Base-by-base conservation (phyloP, 2,329 filamentous ascomycete genomes). In the Exophiala alcalophila region DNA sequence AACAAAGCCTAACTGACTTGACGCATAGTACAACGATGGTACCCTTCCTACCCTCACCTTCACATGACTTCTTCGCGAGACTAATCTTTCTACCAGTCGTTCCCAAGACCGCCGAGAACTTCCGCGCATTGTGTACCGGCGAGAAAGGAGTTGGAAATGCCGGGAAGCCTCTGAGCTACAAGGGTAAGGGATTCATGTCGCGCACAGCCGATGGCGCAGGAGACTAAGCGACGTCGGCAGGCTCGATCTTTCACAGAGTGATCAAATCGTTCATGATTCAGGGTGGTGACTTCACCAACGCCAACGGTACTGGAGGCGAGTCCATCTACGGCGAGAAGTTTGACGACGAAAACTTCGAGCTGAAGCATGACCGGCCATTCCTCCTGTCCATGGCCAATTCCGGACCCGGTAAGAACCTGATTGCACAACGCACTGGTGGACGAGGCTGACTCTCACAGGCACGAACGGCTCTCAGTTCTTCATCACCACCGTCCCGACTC, bases 211-310 rank as follows among this genome's bases (percentile, higher is more conserved):
- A 39, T 28, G n/a, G 6, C 2, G 18, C 5, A 20, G 37, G 27
- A 30, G 19, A 24, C 30, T 34, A 35, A 49, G 31, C 7, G 23
- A 47, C n/a, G 24, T 12, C 11, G 16, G 21, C 44, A 72, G 85
- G 87, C 57, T 94, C 86, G 49, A 74, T 72, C 57, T 97, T 98
- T 76, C 91, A 98, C 74, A 86, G 91, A 37, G 86, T 98, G 53
- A 98, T 98, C 73, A 96, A 96, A 76, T 80, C 86, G 60, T 98
- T 98, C 70, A 97, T 98, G 91, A 92, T 96, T 61, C 86, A 96
- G 72, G 90, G 92, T 62, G 91, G 92, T 68, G 92, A 97, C 67
- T 98, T 98, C 66, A 98, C 91, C 34, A 83, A 80, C 41, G 88
- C 88, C 64, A 91, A 97, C 64, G 92, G 91, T 54, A 97, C 91